Evolutionary conservation across 352 stramenopile genomes (phyloP), one percentile per base, ranked within the genome.

Genomic region (Phytophthora rubi): DNA sequence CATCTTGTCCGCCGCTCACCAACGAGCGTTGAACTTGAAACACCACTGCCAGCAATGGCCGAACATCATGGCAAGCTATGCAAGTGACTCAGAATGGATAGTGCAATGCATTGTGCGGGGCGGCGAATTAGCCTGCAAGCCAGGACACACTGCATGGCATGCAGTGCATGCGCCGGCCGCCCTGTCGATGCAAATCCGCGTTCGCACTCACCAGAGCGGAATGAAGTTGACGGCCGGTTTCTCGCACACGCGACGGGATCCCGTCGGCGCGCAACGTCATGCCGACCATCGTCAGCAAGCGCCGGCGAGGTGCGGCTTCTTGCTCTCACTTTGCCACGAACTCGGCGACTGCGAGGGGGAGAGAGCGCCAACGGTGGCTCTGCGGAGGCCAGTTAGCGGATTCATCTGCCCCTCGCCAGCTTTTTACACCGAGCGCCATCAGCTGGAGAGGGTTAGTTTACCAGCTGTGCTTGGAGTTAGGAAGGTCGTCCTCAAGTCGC

Each of bases 281-380:
- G 37, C 21, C 58, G 59, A 53, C 53, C 62, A n/a, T 16, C 54
- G 53, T 76, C 69, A 76, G 69, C 53, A 68, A 65, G 37, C 65
- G 51, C n/a, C 13, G 33, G 18, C 48, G 55, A 66, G 59, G n/a
- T 59, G 42, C 52, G 42, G 48, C 30, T 59, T 21, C 35, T 71
- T 71, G 55, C 66, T 56, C 60, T 71, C 61, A 75, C 30, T 75
- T 75, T 65, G 39, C 52, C 65, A 70, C 69, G 33, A 35, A 53
- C 59, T 62, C 59, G 18, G 54, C 48, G 53, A 65, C 23, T 74
- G 61, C 58, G 32, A 51, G 28, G 32, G 52, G 28, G 42, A 75
- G 49, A 74, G 54, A 74, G 59, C 54, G 33, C 55, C 26, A 49
- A 32, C 51, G 33, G 37, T 69, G 42, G 68, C 58, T 65, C 60